Conservation (phyloP, 768 basidiomycete genomes). For the Amanita muscaria region DNA sequence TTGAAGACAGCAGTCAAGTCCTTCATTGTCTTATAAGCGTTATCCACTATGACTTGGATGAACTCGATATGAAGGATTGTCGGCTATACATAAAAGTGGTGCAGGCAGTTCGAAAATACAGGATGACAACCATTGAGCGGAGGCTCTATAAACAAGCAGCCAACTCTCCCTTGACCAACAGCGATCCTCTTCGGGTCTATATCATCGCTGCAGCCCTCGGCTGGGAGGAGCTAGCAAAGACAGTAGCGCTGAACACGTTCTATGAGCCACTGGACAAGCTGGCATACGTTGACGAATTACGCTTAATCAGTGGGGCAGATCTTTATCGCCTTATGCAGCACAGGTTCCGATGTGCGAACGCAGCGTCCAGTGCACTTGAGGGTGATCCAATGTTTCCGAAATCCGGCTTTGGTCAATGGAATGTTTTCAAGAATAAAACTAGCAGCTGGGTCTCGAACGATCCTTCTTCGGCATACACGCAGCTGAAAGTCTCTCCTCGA, state of each 20-base stretch:
- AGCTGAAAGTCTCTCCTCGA: too few species aligned
- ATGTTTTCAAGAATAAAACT: too few species aligned
- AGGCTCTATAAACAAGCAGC: neutral
- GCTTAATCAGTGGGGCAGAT: neutral
- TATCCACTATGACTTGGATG: too few species aligned
- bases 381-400: neutral
- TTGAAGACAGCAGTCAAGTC: slow-evolving; percentile 3
- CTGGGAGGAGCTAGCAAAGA: neutral
- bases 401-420: neutral
- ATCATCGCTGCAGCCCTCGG: neutral
- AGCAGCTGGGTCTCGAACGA: too few species aligned
- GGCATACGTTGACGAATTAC: neutral
- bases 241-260: neutral
- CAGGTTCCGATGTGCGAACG: slow-evolving; percentile 1
- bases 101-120: neutral
- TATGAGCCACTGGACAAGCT: neutral
- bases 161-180: neutral
- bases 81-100: neutral
- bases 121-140: slow-evolving; percentile 1
- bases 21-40: too few species aligned
- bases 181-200: slow-evolving; percentile 1
- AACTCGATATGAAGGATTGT: too few species aligned
- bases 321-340: neutral
- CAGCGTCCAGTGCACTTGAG: neutral
- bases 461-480: too few species aligned